Evolutionary conservation across 305 asterid species (phyloP), one percentile per base, ranked within the genome.

Genomic region (Striga hermonthica): DNA sequence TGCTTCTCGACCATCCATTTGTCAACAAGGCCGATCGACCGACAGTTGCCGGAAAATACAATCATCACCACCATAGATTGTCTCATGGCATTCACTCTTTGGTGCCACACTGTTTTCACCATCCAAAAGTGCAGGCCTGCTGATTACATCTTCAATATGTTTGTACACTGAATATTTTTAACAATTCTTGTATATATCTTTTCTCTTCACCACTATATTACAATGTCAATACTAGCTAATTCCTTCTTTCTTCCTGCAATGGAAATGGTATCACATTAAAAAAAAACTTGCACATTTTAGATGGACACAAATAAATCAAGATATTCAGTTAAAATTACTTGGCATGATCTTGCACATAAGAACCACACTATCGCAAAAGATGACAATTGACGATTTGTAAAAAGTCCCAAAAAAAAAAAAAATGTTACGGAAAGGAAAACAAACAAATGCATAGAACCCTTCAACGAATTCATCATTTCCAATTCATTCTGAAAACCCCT

Each of bases 101-200:
- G 1, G 2, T 69, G 36, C 73, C 67, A 1, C 62, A 31, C n/a
- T 69, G 62, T 22, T 69, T 69, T 6, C 73, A 69, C 55, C 9
- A 3, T 8, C 40, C 61, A 0, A 68, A 49, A 59, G 53, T 60
- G 1, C 67, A 68, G 16, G 73, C 45, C 5, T 38, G 36, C 40
- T 68, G 58, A 43, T 40, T 8, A 39, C n/a, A 22, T 22, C 31
- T 22, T 22, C 31, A 0, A 0, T 22, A 22, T 22, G 2, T 22
- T 2, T 22, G 31, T 22, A 22, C 31, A 22, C 31, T 22, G 31
- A 22, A 22, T 22, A 22, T 22, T 22, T 22, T 22, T 22, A 22
- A 22, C 31, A 22, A 22, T 1, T 22, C 31, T 22, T 22, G 31
- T 22, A 22, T 22, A 22, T 22, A 22, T 22, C 31, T 22, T 22